A percentile compares a stretch with the other conserved stretches of the same genome.
Conservation (phyloP, 2,329 filamentous ascomycete species). For the Colletotrichum sp. region DNA sequence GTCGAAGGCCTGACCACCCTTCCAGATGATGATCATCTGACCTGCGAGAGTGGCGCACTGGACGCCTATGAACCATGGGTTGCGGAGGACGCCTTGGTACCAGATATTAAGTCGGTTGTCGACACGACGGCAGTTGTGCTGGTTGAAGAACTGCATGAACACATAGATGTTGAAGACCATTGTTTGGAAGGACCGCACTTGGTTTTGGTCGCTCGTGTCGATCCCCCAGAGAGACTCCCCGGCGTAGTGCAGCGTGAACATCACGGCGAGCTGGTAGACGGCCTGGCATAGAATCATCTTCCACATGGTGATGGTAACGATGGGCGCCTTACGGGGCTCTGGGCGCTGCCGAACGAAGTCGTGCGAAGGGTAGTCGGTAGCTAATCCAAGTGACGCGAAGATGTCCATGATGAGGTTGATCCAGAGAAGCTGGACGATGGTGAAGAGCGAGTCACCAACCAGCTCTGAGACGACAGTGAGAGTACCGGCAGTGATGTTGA, state of each 20-base stretch:
- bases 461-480: slow-evolving; percentile 63
- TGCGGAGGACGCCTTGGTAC: slow-evolving; percentile 76
- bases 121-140: slow-evolving; percentile 80
- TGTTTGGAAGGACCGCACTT: slow-evolving; percentile 56
- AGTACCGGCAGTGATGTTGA: slow-evolving; percentile 66
- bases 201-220: background rate
- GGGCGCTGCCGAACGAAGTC: slow-evolving; percentile 37
- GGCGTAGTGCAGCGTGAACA: slow-evolving; percentile 68
- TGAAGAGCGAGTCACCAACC: slow-evolving; percentile 56
- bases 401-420: slow-evolving; percentile 68
- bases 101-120: slow-evolving; percentile 82
- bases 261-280: slow-evolving; percentile 69
- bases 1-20: slow-evolving; percentile 72
- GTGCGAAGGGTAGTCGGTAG: slow-evolving; percentile 41
- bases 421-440: slow-evolving; percentile 64
- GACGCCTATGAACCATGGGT: slow-evolving; percentile 78
- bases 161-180: slow-evolving; percentile 87
- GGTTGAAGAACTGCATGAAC: slow-evolving; percentile 91
- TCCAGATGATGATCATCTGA: slow-evolving; percentile 74
- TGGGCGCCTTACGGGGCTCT: slow-evolving; percentile 30
- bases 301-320: slow-evolving; percentile 77
- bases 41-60: slow-evolving; percentile 71
- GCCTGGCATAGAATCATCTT: slow-evolving; percentile 83
- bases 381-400: slow-evolving; percentile 58
- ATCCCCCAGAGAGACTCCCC: slow-evolving; percentile 53